Evolutionary conservation across 2,329 filamentous ascomycete species (phyloP).

Genomic region (Aspergillus novoparasiticus): DNA sequence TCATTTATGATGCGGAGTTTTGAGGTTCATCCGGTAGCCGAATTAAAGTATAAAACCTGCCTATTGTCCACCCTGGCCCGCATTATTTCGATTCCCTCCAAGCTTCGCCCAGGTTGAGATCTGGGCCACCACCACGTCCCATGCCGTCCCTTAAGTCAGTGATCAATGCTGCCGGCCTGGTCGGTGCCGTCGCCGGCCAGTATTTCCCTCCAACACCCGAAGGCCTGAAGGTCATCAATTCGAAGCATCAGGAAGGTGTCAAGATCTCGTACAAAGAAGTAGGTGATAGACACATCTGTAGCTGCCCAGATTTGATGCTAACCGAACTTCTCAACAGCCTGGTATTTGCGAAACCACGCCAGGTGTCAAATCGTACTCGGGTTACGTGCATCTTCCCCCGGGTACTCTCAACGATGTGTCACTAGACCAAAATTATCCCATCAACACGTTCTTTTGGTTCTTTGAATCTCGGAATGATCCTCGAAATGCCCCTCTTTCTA

Average conservation of each 20-base stretch:
- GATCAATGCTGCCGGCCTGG: conserved; percentile 21
- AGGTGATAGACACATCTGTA: conserved; percentile 4
- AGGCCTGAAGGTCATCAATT: conserved; percentile 45
- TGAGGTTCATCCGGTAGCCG: neutral
- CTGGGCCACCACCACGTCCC: neutral
- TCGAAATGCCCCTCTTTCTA: conserved; percentile 57
- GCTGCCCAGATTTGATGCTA: neutral
- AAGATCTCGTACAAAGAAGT: conserved; percentile 52
- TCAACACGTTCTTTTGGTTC: conserved; percentile 69
- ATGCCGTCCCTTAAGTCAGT: conserved; percentile 17
- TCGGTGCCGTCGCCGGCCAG: conserved; percentile 27
- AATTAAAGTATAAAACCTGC: neutral
- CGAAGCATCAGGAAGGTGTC: conserved; percentile 46
- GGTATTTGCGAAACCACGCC: conserved; percentile 60
- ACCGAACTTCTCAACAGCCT: conserved; percentile 30
- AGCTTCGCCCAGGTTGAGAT: neutral
- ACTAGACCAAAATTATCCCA: conserved; percentile 55
- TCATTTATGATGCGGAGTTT: neutral
- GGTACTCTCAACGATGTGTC: conserved; percentile 43
- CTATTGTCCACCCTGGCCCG: neutral
- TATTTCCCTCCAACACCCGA: conserved; percentile 47
- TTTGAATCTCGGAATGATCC: conserved; percentile 60
- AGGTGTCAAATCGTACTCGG: conserved; percentile 60
- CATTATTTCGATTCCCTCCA: neutral
- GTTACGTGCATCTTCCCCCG: conserved; percentile 61